These are phyloP conservation scores for Pterocarpus macrocarpus DNA, from an alignment of 306 rosid species.

Conservation along the genomic window DNA sequence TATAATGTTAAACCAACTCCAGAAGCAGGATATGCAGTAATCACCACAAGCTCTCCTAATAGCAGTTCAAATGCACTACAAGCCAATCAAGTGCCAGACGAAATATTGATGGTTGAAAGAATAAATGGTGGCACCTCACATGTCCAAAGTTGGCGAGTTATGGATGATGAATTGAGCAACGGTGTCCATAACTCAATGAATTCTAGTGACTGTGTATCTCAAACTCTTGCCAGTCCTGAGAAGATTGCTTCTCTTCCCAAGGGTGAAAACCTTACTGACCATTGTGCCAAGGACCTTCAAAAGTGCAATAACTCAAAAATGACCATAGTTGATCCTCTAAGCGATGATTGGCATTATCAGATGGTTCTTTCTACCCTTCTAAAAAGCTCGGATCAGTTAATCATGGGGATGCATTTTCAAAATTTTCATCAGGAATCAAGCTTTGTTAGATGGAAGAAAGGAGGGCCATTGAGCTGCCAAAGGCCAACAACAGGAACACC, in stretches of 20 bases:
- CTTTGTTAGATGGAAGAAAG: slow-evolving; percentile 67
- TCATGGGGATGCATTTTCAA: slow-evolving; percentile 54
- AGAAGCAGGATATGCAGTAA: slow-evolving; percentile 50
- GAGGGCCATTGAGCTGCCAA: slow-evolving; percentile 49
- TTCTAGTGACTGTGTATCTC: slow-evolving; percentile 89
- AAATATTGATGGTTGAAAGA: slow-evolving; percentile 59
- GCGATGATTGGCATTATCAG: slow-evolving; percentile 70
- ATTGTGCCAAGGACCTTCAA: slow-evolving; percentile 45
- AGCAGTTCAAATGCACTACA: slow-evolving; percentile 62
- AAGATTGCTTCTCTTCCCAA: slow-evolving; percentile 51
- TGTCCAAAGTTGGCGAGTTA: slow-evolving; percentile 79
- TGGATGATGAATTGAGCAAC: slow-evolving; percentile 78
- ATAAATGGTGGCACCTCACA: slow-evolving; percentile 62
- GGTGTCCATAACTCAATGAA: slow-evolving; percentile 70
- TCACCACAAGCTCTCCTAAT: slow-evolving; percentile 62
- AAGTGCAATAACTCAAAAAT: slow-evolving; percentile 59
- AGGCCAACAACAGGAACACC: slow-evolving; percentile 56
- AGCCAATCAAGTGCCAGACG: slow-evolving; percentile 56
- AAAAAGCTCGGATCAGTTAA: slow-evolving; percentile 64
- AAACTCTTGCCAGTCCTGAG: slow-evolving; percentile 65
- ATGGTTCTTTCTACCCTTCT: slow-evolving; percentile 64
- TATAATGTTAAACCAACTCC: slow-evolving; percentile 52
- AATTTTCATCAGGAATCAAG: slow-evolving; percentile 61
- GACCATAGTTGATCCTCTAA: slow-evolving; percentile 52
- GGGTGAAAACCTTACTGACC: slow-evolving; percentile 43